Evolutionary conservation across 2,329 filamentous ascomycete species (phyloP), one percentile per base, ranked within the genome.

Genomic region (Colletotrichum brevisporum): DNA sequence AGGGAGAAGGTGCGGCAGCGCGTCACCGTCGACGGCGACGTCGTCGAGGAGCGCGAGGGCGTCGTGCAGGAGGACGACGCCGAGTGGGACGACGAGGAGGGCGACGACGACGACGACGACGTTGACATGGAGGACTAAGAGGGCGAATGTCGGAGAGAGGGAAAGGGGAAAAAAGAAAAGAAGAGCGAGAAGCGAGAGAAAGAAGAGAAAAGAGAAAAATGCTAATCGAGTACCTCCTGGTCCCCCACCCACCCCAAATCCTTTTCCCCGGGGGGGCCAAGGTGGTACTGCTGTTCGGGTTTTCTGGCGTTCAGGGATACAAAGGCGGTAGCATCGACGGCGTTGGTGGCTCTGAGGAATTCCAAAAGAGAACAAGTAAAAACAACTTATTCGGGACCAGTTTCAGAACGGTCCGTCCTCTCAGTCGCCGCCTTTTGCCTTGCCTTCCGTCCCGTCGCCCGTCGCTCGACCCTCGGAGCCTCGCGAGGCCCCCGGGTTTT

Each of bases 1-100:
- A 79, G 78, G 41, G 82, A 84, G 76, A 78, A 82, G 78, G 77
- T 77, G 74, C 76, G 77, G 70, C 74, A 82, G 68, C 77, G 77
- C 58, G 78, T 83, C 58, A 76, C 78, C 68, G 73, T 76, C 54
- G 80, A 82, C 56, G 80, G 77, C 10, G 80, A 76, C 6, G 74
- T 80, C 51, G 77, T 80, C 61, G 75, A 77, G 63, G 74, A 75
- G 60, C 56, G 65, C 56, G 66, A 71, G 39, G 74, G 67, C 3
- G 71, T 59, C 48, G 63, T 70, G 45, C 71, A 72, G 54, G 65
- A 71, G 70, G 72, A 67, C n/a, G 71, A 71, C 47, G 67, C 43
- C 55, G 67, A 69, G 62, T 69, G 67, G 67, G 63, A 64, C 41
- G 67, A 71, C 15, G 70, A 71, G 10, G 69, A 65, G 27, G 72